Conservation (phyloP, 75 land plant genomes). For the Gnetum montanum region DNA sequence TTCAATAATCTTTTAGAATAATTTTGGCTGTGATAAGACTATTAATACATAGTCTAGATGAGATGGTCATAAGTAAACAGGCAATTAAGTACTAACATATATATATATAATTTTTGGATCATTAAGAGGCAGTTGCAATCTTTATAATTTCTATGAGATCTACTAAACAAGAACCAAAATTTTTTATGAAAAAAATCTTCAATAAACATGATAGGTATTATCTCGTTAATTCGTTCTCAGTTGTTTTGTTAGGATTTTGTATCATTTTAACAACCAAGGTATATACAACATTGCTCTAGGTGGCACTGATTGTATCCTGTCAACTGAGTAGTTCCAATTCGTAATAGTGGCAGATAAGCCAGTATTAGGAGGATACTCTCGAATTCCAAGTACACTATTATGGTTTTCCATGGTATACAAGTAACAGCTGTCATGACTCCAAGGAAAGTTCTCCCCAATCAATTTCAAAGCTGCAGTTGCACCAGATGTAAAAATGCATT, state of each 20-base stretch:
- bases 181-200: no score
- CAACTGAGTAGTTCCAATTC: background rate
- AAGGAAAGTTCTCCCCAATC: slow-evolving; percentile 89
- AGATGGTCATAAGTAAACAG: no score
- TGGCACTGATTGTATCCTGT: background rate
- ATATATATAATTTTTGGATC: no score
- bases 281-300: background rate
- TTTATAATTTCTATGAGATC: no score
- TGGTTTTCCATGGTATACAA: slow-evolving; percentile 91
- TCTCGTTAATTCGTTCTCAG: no score
- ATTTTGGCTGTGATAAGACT: no score
- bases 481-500: slow-evolving; percentile 91
- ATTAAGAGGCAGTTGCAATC: no score
- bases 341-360: background rate
- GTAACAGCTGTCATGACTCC: slow-evolving; percentile 56
- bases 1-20: no score
- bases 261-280: background rate
- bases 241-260: background rate
- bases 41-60: no score
- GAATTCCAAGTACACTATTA: slow-evolving; percentile 93
- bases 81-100: no score
- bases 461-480: slow-evolving; percentile 92
- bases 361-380: slow-evolving; percentile 79
- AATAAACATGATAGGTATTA: no score
- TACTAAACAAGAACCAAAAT: no score